These are phyloP conservation scores for Stephania yunnanensis DNA, from an alignment of 164 flowering plant species.

Conservation along the genomic window DNA sequence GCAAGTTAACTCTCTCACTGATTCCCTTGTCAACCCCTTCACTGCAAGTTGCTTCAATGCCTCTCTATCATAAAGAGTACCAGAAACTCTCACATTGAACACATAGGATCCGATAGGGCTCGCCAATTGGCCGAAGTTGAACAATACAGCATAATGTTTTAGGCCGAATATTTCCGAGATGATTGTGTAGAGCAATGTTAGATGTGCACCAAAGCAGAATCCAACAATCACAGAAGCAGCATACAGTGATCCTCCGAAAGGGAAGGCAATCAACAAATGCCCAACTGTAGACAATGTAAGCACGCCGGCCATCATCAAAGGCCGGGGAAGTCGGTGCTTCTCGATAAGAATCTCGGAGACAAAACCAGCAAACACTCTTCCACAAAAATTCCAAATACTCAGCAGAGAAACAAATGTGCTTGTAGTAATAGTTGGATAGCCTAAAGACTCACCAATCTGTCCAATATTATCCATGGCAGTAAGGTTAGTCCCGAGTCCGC, in stretches of 20 bases:
- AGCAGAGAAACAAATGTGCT: slow-evolving; percentile 32
- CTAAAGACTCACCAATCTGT: slow-evolving; percentile 28
- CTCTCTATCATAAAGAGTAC: slow-evolving; percentile 45
- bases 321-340: slow-evolving; percentile 34
- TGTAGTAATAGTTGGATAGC: slow-evolving; percentile 13
- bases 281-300: slow-evolving; percentile 35
- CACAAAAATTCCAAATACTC: slow-evolving; percentile 57
- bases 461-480: slow-evolving; percentile 22
- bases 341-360: slow-evolving; percentile 36
- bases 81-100: slow-evolving; percentile 39
- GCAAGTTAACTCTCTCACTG: slow-evolving; percentile 42
- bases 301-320: slow-evolving; percentile 36
- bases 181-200: slow-evolving; percentile 38
- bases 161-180: slow-evolving; percentile 61
- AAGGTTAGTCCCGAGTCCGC: slow-evolving; percentile 16
- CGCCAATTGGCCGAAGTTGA: slow-evolving; percentile 48
- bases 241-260: slow-evolving; percentile 36
- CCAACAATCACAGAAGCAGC: slow-evolving; percentile 48
- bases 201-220: slow-evolving; percentile 45
- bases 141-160: slow-evolving; percentile 50
- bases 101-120: slow-evolving; percentile 55
- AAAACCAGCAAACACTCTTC: slow-evolving; percentile 51
- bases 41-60: slow-evolving; percentile 41
- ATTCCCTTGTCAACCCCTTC: slow-evolving; percentile 22
- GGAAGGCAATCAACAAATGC: slow-evolving; percentile 44